Conservation (phyloP, 2,329 filamentous ascomycete genomes). For the Mycogone perniciosa region DNA sequence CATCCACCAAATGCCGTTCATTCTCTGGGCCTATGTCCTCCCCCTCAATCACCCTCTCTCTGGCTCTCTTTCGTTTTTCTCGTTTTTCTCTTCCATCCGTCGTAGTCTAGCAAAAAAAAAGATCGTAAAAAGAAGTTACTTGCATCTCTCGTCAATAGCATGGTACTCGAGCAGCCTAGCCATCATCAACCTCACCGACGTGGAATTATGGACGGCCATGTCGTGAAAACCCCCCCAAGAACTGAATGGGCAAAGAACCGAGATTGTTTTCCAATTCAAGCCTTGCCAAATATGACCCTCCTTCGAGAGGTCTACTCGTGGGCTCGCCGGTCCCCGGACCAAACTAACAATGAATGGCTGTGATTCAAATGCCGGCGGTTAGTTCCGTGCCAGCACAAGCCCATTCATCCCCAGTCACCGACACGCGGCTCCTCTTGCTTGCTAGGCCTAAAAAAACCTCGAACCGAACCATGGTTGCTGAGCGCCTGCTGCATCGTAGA, state of each 20-base stretch:
- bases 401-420: background rate
- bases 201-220: constrained; percentile 2
- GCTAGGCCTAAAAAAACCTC: background rate
- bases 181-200: background rate
- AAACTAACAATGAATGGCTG: background rate
- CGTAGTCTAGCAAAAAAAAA: constrained; percentile 8
- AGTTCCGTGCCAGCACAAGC: background rate
- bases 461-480: constrained; percentile 1
- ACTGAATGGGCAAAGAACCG: constrained; percentile 8
- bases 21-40: constrained; percentile 1
- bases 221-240: constrained; percentile 2
- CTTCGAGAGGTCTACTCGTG: background rate
- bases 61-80: background rate
- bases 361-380: background rate
- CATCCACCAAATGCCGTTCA: constrained; percentile 12
- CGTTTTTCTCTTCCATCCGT: constrained; percentile 4
- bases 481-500: constrained; percentile 4
- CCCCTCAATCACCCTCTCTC: background rate
- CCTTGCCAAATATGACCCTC: constrained; percentile 1
- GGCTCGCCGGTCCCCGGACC: no score
- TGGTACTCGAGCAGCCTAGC: constrained; percentile 5
- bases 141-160: constrained; percentile 8
- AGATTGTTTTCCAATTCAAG: constrained; percentile 11
- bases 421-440: no score
- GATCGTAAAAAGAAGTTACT: constrained; percentile 6